phyloP scores from a whole-genome alignment of 208 protist species.

The Trypanosoma avium region DNA sequence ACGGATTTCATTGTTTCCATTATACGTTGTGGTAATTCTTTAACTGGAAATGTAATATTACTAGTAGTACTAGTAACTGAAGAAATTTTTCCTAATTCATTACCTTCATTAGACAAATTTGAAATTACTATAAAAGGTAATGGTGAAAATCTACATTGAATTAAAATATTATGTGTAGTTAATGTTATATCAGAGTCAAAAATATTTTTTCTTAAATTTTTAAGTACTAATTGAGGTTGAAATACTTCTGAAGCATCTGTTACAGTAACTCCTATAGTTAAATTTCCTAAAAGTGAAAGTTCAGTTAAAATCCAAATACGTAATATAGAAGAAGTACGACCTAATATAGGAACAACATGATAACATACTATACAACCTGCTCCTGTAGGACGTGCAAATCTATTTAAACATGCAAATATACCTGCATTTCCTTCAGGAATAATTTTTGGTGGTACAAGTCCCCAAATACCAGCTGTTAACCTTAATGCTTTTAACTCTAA shows the following conservation, averaged over 20 bases:
- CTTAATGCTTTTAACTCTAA: slow-evolving; percentile 65
- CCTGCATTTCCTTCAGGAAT: slow-evolving; percentile 40
- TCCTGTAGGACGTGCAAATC: slow-evolving; percentile 69
- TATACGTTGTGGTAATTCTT: slow-evolving; percentile 6
- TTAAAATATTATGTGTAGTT: slow-evolving; percentile 2
- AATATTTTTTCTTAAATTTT: not conserved
- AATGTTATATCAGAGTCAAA: slow-evolving; percentile 14
- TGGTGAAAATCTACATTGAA: slow-evolving; percentile 7
- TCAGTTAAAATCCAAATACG: slow-evolving; percentile 67
- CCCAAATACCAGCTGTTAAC: slow-evolving; percentile 66
- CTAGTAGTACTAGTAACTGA: not conserved
- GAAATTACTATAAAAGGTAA: slow-evolving; percentile 13
- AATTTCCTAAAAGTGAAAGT: slow-evolving; percentile 51
- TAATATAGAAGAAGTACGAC: slow-evolving; percentile 16
- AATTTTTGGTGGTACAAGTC: slow-evolving; percentile 45
- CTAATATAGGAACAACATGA: slow-evolving; percentile 24
- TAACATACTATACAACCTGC: slow-evolving; percentile 83
- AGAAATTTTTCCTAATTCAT: not conserved
- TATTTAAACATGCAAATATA: slow-evolving; percentile 67
- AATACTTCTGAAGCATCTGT: not conserved
- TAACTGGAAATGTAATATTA: slow-evolving; percentile 1
- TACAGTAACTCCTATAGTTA: slow-evolving; percentile 15
- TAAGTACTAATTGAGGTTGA: slow-evolving; percentile 2
- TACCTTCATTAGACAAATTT: not conserved
- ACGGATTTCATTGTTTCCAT: slow-evolving; percentile 17